Evolutionary conservation across 345 rosid species (phyloP), one percentile per base, ranked within the genome.

Genomic region (Salix dunnii): DNA sequence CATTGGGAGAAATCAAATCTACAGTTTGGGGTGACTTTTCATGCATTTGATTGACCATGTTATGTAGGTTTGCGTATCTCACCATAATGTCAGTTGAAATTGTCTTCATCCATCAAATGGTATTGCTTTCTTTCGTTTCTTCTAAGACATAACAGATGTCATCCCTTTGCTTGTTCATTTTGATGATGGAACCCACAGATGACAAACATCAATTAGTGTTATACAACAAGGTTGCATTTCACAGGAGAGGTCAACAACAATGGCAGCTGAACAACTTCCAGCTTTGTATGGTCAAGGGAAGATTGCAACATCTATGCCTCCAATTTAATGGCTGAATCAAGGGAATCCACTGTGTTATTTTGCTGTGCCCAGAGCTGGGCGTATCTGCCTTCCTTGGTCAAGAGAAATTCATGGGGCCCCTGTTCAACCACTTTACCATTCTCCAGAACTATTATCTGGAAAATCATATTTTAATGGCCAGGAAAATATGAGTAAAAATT

Each of bases 291-390:
- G 36, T 64, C 48, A 55, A 49, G 68, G 30, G 51, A 67, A 28
- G 71, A 31, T 33, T 17, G 43, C 10, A 73, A 40, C 69, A 64
- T 72, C 83, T 70, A 83, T 46, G 72, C 76, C 68, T 84, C 88
- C 77, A 84, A 64, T 81, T 89, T 89, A 70, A 83, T 23, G 73
- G 91, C 87, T 30, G 80, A 78, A 83, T 93, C 97, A 76, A 83
- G 68, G 70, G 87, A 78, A 86, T 96, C 97, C 21, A 82, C 77
- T 8, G 86, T 80, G 75, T 67, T 95, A 78, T 94, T 94, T 84
- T 96, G 99, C 74, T 94, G 99, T 38, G 89, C 80, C 99, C 99
- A 96, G 18, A 94, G 85, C 80, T 94, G 99, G 0, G 99, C 92
- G 79, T 96, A 96, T 90, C 99, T 91, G 53, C 99, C 99, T 1